Evolutionary conservation across 805 yeast genomes (phyloP).

Genomic region (Wickerhamomyces ciferrii): DNA sequence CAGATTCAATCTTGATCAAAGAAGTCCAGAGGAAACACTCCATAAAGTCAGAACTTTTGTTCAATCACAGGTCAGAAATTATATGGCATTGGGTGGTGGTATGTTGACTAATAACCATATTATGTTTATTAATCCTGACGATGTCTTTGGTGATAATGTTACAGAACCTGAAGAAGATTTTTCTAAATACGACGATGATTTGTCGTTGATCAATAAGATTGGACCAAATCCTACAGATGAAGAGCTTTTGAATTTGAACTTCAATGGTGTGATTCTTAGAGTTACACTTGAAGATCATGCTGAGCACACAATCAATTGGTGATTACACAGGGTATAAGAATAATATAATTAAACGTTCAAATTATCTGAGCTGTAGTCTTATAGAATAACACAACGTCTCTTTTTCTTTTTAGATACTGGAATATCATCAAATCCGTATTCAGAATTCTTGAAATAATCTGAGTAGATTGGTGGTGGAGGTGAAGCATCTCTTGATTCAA

Average conservation of each 20-base stretch:
- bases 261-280: neutral
- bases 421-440: neutral
- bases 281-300: neutral
- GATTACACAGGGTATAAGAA: neutral
- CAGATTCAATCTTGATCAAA: neutral
- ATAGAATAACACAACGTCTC: constrained; percentile 8
- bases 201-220: neutral
- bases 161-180: too few relatives aligned
- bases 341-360: too few relatives aligned
- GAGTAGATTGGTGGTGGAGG: neutral
- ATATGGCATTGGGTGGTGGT: neutral
- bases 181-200: neutral
- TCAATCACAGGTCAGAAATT: neutral
- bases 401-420: constrained; percentile 2
- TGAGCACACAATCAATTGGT: neutral
- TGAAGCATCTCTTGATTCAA: neutral
- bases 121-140: neutral
- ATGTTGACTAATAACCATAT: neutral
- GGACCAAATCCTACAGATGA: neutral
- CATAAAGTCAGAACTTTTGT: neutral
- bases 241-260: neutral
- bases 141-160: neutral
- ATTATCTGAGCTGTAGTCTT: neutral
- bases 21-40: constrained; percentile 1
- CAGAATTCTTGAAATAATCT: constrained; percentile 13